Conservation (phyloP, 441 rosid genomes). For the Gossypium davidsonii region DNA sequence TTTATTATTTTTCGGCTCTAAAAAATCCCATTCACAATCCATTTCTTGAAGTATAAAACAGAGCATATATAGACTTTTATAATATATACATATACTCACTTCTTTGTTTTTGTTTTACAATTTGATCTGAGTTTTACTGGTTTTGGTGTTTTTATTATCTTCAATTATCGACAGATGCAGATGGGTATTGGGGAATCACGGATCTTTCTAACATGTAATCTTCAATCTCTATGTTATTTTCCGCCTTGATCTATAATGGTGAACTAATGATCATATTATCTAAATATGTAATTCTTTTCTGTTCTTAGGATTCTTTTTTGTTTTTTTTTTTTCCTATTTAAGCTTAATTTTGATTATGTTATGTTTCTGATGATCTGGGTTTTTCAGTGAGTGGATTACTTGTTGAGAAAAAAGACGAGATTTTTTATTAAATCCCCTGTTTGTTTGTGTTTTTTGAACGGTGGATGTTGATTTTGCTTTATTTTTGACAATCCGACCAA, state of each 20-base stretch:
- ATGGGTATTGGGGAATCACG: conserved; percentile 42
- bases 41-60: conserved; percentile 16
- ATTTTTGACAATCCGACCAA: conserved; percentile 8
- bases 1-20: conserved; percentile 15
- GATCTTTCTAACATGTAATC: conserved; percentile 36
- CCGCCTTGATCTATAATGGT: conserved; percentile 33
- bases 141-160: conserved; percentile 8
- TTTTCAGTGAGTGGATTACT: conserved; percentile 7
- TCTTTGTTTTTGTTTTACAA: conserved; percentile 13
- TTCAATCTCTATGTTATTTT: conserved; percentile 24
- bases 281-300: conserved; percentile 15
- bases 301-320: conserved; percentile 5
- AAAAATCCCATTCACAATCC: conserved; percentile 20
- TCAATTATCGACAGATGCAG: conserved; percentile 44
- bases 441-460: conserved; percentile 25
- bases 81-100: conserved; percentile 15
- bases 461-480: conserved; percentile 22
- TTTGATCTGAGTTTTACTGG: conserved; percentile 15
- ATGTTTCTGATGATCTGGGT: conserved; percentile 36
- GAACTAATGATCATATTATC: conserved; percentile 33
- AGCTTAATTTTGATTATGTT: conserved; percentile 13
- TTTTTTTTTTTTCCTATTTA: not conserved
- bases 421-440: conserved; percentile 17
- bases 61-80: conserved; percentile 19
- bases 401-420: not conserved